These are phyloP conservation scores for Quaeritorhiza haematococci DNA, from an alignment of 371 early-diverging fungal genomes.

Conservation along the genomic window DNA sequence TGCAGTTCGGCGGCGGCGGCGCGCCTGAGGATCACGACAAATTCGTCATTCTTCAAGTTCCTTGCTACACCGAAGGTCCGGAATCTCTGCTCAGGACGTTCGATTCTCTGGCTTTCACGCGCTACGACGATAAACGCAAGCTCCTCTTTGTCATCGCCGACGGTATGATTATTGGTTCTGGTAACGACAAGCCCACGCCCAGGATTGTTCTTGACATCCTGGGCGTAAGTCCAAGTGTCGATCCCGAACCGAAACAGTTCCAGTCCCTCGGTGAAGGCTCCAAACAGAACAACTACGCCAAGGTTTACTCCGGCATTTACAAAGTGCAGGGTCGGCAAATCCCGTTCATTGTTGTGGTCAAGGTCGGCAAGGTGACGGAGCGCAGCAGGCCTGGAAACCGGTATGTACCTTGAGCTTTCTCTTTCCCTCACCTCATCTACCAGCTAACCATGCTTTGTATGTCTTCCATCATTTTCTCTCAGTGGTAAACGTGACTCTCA, in stretches of 20 bases:
- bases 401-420: slow-evolving; percentile 96
- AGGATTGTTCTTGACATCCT: slow-evolving; percentile 93
- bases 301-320: slow-evolving; percentile 97
- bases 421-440: slow-evolving; percentile 93
- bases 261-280: slow-evolving; percentile 61
- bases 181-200: slow-evolving; percentile 96
- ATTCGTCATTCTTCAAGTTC: slow-evolving; percentile 68
- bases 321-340: slow-evolving; percentile 78
- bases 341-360: slow-evolving; percentile 92
- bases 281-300: slow-evolving; percentile 90
- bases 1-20: slow-evolving; percentile 53
- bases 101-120: slow-evolving; percentile 88
- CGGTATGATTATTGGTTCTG: slow-evolving; percentile 87
- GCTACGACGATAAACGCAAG: slow-evolving; percentile 96
- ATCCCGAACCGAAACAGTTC: slow-evolving; percentile 83
- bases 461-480: slow-evolving; percentile 40
- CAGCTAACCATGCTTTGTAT: slow-evolving; percentile 89
- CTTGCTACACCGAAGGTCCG: slow-evolving; percentile 84
- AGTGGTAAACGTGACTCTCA: slow-evolving; percentile 99
- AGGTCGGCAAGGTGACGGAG: slow-evolving; percentile 83
- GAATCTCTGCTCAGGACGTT: slow-evolving; percentile 79
- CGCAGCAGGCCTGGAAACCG: slow-evolving; percentile 89
- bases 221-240: slow-evolving; percentile 73
- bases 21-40: slow-evolving; percentile 68
- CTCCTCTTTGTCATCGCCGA: slow-evolving; percentile 84